Evolutionary conservation across 495 filamentous ascomycete species (phyloP), one percentile per base, ranked within the genome.

Genomic region (Penicillium roqueforti): DNA sequence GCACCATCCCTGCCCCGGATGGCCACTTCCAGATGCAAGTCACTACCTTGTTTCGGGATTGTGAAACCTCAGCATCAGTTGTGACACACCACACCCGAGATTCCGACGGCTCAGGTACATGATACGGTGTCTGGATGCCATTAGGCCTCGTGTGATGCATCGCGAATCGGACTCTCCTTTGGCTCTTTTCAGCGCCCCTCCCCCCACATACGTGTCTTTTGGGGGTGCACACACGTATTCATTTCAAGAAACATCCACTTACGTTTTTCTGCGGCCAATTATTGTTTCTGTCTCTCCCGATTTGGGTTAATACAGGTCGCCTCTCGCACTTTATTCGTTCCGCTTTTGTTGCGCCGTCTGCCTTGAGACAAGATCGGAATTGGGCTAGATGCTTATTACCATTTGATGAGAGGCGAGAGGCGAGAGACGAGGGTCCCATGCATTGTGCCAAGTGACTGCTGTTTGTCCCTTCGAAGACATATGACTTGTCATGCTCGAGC

Each of bases 1-100:
- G 39, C 50, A 26, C 3, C 7, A 44, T 44, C 50, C 20, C 29
- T 44, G 39, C 7, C 32, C 26, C 40, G 22, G 50, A 36, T 43
- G 29, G 34, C 40, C 19, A 10, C 39, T 44, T 52, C 20, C 40
- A 34, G 29, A 44, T 52, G 50, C 50, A 52, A 29, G 50, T 44
- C 50, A 52, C 50, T 44, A 52, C 29, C 29, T 52, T 44, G 39
- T 52, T 44, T 52, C 29, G 39, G 40, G 26, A 22, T 19, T 37
- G 50, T 52, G 50, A 31, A 52, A 52, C 50, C 14, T n/a, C n/a
- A 36, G 20, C 25, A 36, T 11, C 40, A n/a, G 40, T 28, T 3
- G 39, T 44, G 40, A 43, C 20, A 52, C 50, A 44, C 29, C 29
- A 22, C n/a, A 26, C 14, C 14, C 19, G 6, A 44, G 19, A 36